Evolutionary conservation across 495 filamentous ascomycete genomes (phyloP).

Genomic region (Lophiotrema nucula): DNA sequence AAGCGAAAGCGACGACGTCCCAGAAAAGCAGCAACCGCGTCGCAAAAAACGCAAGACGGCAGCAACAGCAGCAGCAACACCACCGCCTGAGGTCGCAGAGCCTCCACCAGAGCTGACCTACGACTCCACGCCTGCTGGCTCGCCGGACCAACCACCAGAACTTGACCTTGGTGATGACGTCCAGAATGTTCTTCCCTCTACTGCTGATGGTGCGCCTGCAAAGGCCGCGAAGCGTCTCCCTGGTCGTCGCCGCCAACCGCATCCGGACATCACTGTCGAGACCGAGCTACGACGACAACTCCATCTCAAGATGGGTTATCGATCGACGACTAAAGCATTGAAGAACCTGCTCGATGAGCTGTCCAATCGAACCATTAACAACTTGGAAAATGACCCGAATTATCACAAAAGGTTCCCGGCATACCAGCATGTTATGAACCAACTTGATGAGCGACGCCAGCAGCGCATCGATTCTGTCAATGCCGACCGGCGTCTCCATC

Average conservation of each 20-base stretch:
- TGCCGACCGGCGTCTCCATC: slow-evolving; percentile 7
- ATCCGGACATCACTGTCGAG: slow-evolving; percentile 40
- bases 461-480: slow-evolving; percentile 27
- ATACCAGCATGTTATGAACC: slow-evolving; percentile 27
- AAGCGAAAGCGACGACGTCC: slow-evolving; percentile 12
- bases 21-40: slow-evolving; percentile 21
- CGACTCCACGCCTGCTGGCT: slow-evolving; percentile 21
- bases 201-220: slow-evolving; percentile 26
- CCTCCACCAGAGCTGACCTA: slow-evolving; percentile 30
- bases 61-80: not conserved
- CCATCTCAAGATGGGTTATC: slow-evolving; percentile 40
- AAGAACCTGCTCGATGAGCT: slow-evolving; percentile 42
- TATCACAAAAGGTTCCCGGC: slow-evolving; percentile 34
- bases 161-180: slow-evolving; percentile 18
- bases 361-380: slow-evolving; percentile 34
- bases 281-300: slow-evolving; percentile 42
- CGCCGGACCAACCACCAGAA: slow-evolving; percentile 26
- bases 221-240: slow-evolving; percentile 37
- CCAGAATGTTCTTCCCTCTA: slow-evolving; percentile 16
- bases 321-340: slow-evolving; percentile 36
- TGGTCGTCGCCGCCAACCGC: slow-evolving; percentile 40
- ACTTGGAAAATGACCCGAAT: slow-evolving; percentile 34
- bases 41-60: slow-evolving; percentile 25
- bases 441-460: slow-evolving; percentile 29
- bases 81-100: slow-evolving; percentile 8